Base-by-base conservation (phyloP, 306 rosid species). In the Pueraria montana region DNA sequence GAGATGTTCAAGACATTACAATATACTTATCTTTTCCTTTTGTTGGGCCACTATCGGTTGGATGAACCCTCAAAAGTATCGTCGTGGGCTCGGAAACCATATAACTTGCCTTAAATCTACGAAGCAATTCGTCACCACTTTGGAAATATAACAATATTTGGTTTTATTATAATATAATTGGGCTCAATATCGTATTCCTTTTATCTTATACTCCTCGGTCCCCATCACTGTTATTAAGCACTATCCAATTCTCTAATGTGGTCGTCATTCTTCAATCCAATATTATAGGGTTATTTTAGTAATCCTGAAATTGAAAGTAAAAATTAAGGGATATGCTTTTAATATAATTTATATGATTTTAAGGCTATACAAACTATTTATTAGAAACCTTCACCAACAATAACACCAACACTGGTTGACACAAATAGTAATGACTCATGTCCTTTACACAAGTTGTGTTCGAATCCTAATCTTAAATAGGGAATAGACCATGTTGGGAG, bases 81-180 rank as follows among this genome's bases (percentile, higher is more conserved):
- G 3, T 67, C 17, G 1, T 55, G 71, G 81, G 63, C 81, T 82
- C 30, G 9, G 7, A 55, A 68, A 68, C 52, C 52, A 42, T 32
- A 8, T 26, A 23, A 71, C 27, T 42, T 81, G 34, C 10, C 38
- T 69, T 12, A 42, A 70, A 71, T 27, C 38, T 4, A 38, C 17
- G 23, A 75, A 73, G 48, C 53, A 52, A 74, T 8, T 26, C 71
- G 1, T 64, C 38, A 23, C 20, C 76, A 40, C 11, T 12, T 21
- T 5, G 5, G 34, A 63, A 81, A 49, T 34, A 6, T 67, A 49
- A 42, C 6, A 66, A 34, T 14, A 11, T 4, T 63, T 3, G 24
- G 26, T 8, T 45, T 45, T 49, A 4, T 18, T 52, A 52, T 74
- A 53, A 34, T 72, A 1, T 49, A 12, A 3, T 14, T 17, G 38